Evolutionary conservation across 202 grass and related monocot genomes (phyloP), one percentile per base, ranked within the genome.

Genomic region (Digitaria exilis): DNA sequence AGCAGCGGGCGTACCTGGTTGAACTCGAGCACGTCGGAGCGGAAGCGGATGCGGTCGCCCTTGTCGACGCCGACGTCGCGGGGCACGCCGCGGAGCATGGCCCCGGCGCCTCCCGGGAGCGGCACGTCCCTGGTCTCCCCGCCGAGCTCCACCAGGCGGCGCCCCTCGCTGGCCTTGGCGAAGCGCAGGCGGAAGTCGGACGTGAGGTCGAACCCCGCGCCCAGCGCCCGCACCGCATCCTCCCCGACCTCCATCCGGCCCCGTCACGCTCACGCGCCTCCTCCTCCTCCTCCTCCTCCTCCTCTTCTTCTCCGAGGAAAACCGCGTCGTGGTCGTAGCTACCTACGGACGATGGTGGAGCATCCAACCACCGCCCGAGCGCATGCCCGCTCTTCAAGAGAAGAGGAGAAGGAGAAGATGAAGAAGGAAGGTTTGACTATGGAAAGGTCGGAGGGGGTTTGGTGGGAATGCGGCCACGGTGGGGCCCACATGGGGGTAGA

Each of bases 11-110:
- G 52, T 57, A 98, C 96, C 91, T 96, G 82, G 86, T 98, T 98
- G 66, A 98, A 98, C 86, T 98, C 96, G 80, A 96, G 87, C n/a
- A 98, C 90, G 77, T 98, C 96, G 69, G 96, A 98, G 77, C 86
- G 96, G 85, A 92, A 98, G 64, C 93, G 90, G 69, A 94, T 89
- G 68, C 91, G 89, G 65, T 98, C 96, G 3, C 96, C 96, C 87
- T 98, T 98, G 77, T 98, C 96, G 31, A 88, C 92, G 54, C 89
- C 90, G 80, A 98, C 90, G 75, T 91, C 91, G 55, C 69, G 76
- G 1, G 96, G 90, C 75, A 98, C 91, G 22, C 84, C 85, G 31
- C 80, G 80, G 54, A 98, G 62, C 11, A 73, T 71, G 12, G 89
- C 89, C 14, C 81, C 84, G 41, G 66, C 83, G 74, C 66, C 68